phyloP scores from a whole-genome alignment of 352 stramenopile genomes.

The Elongisporangium prolatum region DNA sequence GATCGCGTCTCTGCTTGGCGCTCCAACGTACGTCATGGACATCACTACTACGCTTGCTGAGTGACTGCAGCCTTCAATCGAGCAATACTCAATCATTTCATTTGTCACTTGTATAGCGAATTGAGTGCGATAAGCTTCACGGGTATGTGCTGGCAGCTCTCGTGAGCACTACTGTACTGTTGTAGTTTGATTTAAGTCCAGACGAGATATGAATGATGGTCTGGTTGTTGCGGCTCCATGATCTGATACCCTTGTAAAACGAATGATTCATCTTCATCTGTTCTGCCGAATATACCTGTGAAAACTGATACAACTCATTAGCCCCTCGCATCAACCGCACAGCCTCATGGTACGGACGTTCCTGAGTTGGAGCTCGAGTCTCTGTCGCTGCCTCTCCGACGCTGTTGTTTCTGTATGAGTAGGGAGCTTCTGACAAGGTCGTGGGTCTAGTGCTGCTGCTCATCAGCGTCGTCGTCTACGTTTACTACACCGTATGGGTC shows the following conservation, averaged over 20 bases:
- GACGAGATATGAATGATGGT: not conserved
- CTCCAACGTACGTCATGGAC: too few species aligned
- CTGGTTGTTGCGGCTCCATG: not conserved
- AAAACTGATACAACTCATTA: not conserved
- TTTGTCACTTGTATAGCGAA: too few species aligned
- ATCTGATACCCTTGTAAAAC: not conserved
- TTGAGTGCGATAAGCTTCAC: too few species aligned
- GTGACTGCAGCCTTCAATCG: too few species aligned
- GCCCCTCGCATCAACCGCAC: not conserved
- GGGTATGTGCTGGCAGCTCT: too few species aligned
- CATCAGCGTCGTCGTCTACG: slow-evolving; percentile 78
- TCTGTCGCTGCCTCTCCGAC: not conserved
- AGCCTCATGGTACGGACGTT: not conserved
- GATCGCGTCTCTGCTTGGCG: too few species aligned
- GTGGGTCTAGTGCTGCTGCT: slow-evolving; percentile 74
- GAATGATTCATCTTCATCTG: not conserved
- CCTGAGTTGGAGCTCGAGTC: not conserved
- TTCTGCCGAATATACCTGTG: not conserved
- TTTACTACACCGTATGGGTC: slow-evolving; percentile 92
- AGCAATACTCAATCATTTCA: too few species aligned
- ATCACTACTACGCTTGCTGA: too few species aligned
- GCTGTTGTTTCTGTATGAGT: not conserved
- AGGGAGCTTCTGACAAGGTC: slow-evolving; percentile 73
- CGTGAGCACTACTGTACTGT: too few species aligned
- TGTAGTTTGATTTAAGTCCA: too few species aligned